Conservation (phyloP, 305 asterid species). For the Solanum hybrid region DNA sequence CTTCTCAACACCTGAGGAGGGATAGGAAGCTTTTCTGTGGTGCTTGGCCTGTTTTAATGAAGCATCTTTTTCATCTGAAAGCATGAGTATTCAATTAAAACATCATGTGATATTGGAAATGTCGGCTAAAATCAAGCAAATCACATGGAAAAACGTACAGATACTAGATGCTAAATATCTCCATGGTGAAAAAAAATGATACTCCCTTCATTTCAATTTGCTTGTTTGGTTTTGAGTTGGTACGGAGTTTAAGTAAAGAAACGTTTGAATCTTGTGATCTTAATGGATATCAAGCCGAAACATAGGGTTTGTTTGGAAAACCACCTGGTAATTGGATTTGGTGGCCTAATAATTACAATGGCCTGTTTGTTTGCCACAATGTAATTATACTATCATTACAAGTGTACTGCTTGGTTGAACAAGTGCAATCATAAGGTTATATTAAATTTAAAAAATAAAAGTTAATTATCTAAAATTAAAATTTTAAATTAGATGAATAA, state of each 20-base stretch:
- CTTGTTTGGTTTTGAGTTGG: neutral
- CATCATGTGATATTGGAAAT: neutral
- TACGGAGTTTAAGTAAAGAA: neutral
- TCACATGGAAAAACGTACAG: neutral
- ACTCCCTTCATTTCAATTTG: neutral
- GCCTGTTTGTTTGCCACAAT: neutral
- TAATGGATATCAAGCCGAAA: neutral
- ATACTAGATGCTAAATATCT: neutral
- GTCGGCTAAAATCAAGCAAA: neutral
- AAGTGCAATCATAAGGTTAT: neutral
- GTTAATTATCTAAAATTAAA: neutral
- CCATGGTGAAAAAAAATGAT: neutral
- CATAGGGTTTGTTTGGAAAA: neutral
- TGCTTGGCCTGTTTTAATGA: slow-evolving; percentile 33
- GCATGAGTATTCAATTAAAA: slow-evolving; percentile 8
- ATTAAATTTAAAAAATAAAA: too few relatives aligned
- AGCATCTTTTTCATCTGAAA: slow-evolving; percentile 38
- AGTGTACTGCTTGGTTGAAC: neutral
- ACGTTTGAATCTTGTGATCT: neutral
- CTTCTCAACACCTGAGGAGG: slow-evolving; percentile 33
- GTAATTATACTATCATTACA: neutral
- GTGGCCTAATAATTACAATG: neutral
- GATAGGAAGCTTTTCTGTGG: slow-evolving; percentile 27
- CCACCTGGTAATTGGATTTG: neutral
- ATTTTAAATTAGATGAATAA: too few relatives aligned